A percentile compares a stretch with the other conserved stretches of the same genome.
phyloP scores from a whole-genome alignment of 192 early-diverging fungal genomes.

The Lobulomyces angularis region DNA sequence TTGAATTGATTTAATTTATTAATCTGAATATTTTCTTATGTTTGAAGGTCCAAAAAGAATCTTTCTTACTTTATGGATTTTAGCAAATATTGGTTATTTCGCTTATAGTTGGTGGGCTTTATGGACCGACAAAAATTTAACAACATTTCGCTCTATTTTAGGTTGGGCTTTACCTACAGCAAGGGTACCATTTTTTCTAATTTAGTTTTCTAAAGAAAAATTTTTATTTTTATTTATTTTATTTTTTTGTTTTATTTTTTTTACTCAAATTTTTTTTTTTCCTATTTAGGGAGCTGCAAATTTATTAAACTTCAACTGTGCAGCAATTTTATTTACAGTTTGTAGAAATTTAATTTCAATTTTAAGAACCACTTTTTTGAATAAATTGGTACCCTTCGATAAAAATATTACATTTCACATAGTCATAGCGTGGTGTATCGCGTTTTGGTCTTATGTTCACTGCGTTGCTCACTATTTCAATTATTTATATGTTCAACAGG shows the following conservation, averaged over 20 bases:
- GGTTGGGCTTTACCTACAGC: constrained; percentile 34
- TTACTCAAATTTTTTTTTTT: no score
- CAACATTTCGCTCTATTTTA: constrained; percentile 27
- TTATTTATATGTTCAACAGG: constrained; percentile 43
- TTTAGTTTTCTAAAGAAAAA: no score
- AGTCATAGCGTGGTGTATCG: constrained; percentile 61
- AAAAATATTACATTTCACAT: constrained; percentile 75
- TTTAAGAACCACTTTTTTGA: constrained; percentile 60
- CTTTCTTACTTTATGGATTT: constrained; percentile 23
- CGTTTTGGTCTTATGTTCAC: constrained; percentile 66
- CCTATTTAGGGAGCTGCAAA: no score
- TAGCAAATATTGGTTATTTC: constrained; percentile 31
- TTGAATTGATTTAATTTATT: no score
- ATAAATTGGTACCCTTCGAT: constrained; percentile 70
- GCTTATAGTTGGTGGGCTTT: constrained; percentile 21
- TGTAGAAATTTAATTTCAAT: constrained; percentile 70
- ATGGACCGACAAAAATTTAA: constrained; percentile 20
- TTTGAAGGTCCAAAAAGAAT: constrained; percentile 24
- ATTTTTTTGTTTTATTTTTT: no score
- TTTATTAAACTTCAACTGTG: constrained; percentile 64
- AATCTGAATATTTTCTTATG: no score
- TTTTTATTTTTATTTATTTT: no score
- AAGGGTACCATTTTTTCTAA: no score
- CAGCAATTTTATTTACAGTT: constrained; percentile 65
- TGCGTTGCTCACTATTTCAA: constrained; percentile 64